Percentiles rank a stretch among this genome's conserved stretches.
Evolutionary conservation across 139 green algal species (phyloP).

Genomic region (Trebouxia sp.): DNA sequence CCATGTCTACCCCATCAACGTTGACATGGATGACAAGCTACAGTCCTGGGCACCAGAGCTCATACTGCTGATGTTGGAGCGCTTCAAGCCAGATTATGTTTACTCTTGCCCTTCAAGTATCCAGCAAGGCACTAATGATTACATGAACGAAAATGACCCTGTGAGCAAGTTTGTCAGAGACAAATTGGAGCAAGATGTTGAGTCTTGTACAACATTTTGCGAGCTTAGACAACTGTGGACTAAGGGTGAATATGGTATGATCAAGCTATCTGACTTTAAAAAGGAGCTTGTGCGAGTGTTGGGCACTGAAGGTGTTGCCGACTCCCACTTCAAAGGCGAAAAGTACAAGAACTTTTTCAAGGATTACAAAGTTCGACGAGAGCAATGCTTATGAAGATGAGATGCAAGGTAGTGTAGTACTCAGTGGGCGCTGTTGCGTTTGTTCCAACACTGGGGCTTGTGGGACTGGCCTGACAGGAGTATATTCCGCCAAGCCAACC

Average conservation of each 20-base stretch:
- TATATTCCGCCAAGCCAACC: constrained; percentile 26
- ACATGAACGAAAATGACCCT: constrained; percentile 24
- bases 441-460: constrained; percentile 26
- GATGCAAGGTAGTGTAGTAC: constrained; percentile 26
- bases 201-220: constrained; percentile 25
- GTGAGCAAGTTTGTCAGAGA: constrained; percentile 27
- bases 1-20: constrained; percentile 25
- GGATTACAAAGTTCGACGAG: constrained; percentile 22
- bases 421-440: constrained; percentile 23
- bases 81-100: constrained; percentile 25
- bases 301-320: constrained; percentile 21
- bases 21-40: constrained; percentile 27
- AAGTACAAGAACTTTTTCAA: constrained; percentile 25
- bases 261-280: constrained; percentile 27
- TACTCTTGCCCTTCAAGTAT: constrained; percentile 27
- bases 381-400: constrained; percentile 27
- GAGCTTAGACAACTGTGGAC: constrained; percentile 20
- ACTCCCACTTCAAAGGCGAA: constrained; percentile 26
- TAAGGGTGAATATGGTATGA: constrained; percentile 17
- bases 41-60: constrained; percentile 22
- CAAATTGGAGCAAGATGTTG: constrained; percentile 24
- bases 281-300: constrained; percentile 26
- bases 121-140: constrained; percentile 25
- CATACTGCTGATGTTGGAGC: constrained; percentile 23
- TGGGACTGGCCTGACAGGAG: constrained; percentile 19